Evolutionary conservation across 78 protist species (phyloP), one percentile per base, ranked within the genome.

Genomic region (slime mould (Dictyostelium discoideum)): DNA sequence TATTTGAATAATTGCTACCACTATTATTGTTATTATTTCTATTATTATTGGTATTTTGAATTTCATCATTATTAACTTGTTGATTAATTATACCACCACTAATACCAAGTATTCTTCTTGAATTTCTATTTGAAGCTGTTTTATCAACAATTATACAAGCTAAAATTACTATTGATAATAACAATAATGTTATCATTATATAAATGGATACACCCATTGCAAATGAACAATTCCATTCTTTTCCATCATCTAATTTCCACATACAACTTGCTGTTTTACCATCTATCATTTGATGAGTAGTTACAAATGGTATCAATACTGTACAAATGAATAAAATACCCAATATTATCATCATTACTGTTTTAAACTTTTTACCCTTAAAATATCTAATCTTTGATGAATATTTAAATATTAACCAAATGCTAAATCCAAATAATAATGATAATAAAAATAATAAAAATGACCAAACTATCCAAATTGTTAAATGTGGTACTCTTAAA

Each of bases 401-500:
- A 7, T n/a, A 24, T n/a, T 32, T 44, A 50, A 46, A 44, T 16
- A 85, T 22, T 20, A 39, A 22, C 82, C 80, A 85, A 4, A 73
- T 44, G 14, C 60, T 73, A n/a, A 77, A 26, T 7, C 29, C 79
- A 11, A 54, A 11, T 40, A 73, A 46, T 50, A 44, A 32, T 14
- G 85, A 20, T 46, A 83, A 77, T 26, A 88, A 29, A n/a, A 88
- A 88, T 72, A 40, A 22, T n/a, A 69, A 11, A 77, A 57, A 88
- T 39, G 76, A 20, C 24, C 32, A 73, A 18, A 83, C 46, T 5
- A 83, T 54, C 93, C 87, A 83, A 72, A 83, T 40, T 77, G 93
- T 65, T 24, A 85, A 24, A 16, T 67, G 18, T 29, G 92, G 81
- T 73, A 85, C 50, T 77, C 81, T 65, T 5, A 54, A 18, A 42